These are phyloP conservation scores for Chrysanthemum seticuspe DNA, from an alignment of 129 eudicot genomes.

Conservation along the genomic window DNA sequence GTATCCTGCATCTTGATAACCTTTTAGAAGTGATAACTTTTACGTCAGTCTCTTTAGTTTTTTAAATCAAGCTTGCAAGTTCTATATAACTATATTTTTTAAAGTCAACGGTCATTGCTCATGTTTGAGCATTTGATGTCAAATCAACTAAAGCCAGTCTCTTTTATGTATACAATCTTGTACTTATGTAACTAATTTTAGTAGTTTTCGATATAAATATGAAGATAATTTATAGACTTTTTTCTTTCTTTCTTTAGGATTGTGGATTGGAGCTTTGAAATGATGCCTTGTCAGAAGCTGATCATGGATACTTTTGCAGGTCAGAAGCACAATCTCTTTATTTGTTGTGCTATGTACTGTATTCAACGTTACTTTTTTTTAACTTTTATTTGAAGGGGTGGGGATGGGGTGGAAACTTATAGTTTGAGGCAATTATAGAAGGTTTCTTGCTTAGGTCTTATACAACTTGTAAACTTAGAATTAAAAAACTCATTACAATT, in stretches of 20 bases:
- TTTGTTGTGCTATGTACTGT: constrained; percentile 15
- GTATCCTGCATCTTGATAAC: too few relatives aligned
- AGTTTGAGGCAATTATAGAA: constrained; percentile 18
- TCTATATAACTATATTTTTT: not conserved
- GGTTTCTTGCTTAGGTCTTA: constrained; percentile 22
- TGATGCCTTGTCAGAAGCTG: constrained; percentile 15
- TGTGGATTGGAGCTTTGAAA: constrained; percentile 31
- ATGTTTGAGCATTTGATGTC: constrained; percentile 2
- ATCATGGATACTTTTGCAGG: constrained; percentile 32
- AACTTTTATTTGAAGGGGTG: constrained; percentile 3
- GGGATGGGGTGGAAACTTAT: constrained; percentile 3
- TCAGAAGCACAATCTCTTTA: constrained; percentile 29
- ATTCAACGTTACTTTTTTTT: not conserved
- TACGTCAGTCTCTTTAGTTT: not conserved
- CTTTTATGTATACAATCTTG: constrained; percentile 1
- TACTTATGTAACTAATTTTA: not conserved
- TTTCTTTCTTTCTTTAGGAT: constrained; percentile 36
- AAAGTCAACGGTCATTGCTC: too few relatives aligned
- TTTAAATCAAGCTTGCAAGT: not conserved
- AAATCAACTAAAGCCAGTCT: not conserved
- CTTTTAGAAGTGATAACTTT: too few relatives aligned
- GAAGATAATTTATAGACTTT: not conserved
- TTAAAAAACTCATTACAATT: constrained; percentile 24
- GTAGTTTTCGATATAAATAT: not conserved
- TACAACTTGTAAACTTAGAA: constrained; percentile 32